Conservation (phyloP, 305 asterid species). For the Fraxinus greggii region DNA sequence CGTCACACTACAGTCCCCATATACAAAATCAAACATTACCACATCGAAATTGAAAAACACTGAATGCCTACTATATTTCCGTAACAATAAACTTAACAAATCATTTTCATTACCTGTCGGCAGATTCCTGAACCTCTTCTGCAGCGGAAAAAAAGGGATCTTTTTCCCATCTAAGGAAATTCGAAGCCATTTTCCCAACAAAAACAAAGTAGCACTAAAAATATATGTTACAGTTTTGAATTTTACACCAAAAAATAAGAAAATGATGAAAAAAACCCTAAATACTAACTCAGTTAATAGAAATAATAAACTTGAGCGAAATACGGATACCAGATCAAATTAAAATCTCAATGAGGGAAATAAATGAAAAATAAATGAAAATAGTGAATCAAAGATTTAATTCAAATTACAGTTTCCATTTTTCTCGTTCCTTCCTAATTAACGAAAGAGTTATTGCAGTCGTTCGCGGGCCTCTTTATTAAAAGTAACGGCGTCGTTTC, state of each 20-base stretch:
- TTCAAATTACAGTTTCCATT: neutral
- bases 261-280: neutral
- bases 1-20: neutral
- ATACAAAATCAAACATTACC: neutral
- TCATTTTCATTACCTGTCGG: conserved; percentile 60
- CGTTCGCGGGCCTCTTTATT: neutral
- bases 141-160: conserved; percentile 93
- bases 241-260: neutral
- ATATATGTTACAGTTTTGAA: neutral
- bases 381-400: neutral
- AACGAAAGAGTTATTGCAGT: neutral
- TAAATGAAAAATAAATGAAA: neutral
- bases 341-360: neutral
- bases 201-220: conserved; percentile 12
- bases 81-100: neutral
- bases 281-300: neutral
- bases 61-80: neutral
- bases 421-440: neutral
- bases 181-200: conserved; percentile 51
- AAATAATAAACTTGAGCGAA: neutral
- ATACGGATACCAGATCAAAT: neutral
- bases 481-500: conserved; percentile 22
- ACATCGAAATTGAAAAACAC: neutral
- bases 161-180: conserved; percentile 88
- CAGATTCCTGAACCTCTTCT: conserved; percentile 93